Conservation (phyloP, 257 asterid genomes). For the Avicennia marina region DNA sequence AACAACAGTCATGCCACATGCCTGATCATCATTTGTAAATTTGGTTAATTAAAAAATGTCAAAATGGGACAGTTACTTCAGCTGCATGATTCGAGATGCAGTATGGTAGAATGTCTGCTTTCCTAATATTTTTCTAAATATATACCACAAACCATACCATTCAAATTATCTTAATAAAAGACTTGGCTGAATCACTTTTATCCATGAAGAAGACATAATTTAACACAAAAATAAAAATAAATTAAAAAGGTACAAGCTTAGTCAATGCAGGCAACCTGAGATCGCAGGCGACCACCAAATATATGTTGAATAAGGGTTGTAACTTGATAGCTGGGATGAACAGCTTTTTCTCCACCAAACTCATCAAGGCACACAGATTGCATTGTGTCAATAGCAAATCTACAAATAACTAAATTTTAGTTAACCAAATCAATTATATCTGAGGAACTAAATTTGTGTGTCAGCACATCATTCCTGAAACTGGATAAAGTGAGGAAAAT, state of each 20-base stretch:
- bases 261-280: slow-evolving; percentile 62
- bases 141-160: neutral
- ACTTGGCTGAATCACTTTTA: neutral
- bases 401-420: slow-evolving; percentile 24
- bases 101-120: neutral
- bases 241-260: slow-evolving; percentile 5
- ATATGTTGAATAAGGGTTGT: slow-evolving; percentile 96
- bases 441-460: neutral
- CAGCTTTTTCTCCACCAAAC: slow-evolving; percentile 91
- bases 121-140: neutral
- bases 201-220: neutral
- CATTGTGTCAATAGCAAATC: slow-evolving; percentile 99
- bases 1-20: neutral
- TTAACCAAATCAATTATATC: slow-evolving; percentile 7
- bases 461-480: slow-evolving; percentile 4
- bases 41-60: slow-evolving; percentile 5
- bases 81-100: slow-evolving; percentile 1
- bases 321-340: slow-evolving; percentile 76
- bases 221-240: slow-evolving; percentile 1
- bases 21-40: neutral
- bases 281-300: slow-evolving; percentile 93
- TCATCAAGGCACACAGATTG: slow-evolving; percentile 94
- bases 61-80: neutral
- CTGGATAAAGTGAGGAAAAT: neutral
- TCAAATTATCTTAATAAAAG: neutral